Evolutionary conservation across 768 basidiomycete species (phyloP).

Genomic region (Suillus sp.): DNA sequence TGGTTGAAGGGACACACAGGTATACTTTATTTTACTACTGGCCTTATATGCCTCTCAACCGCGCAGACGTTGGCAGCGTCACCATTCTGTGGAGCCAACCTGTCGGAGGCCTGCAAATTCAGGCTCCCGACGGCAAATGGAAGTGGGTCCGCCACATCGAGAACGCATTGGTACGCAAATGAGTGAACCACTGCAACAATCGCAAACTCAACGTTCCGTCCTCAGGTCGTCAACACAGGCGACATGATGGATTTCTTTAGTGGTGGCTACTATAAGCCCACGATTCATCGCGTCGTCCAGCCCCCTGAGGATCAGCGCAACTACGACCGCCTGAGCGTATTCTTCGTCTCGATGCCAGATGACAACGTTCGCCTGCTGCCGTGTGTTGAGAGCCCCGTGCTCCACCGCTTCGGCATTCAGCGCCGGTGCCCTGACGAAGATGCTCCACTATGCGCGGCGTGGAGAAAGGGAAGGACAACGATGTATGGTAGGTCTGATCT

Average conservation of each 20-base stretch:
- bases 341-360: slow-evolving; percentile 49
- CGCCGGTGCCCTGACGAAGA: slow-evolving; percentile 37
- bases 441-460: slow-evolving; percentile 45
- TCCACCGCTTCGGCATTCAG: slow-evolving; percentile 40
- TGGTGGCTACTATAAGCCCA: slow-evolving; percentile 50
- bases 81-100: slow-evolving; percentile 53
- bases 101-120: slow-evolving; percentile 48
- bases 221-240: slow-evolving; percentile 47
- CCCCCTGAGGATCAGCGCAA: slow-evolving; percentile 49
- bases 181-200: background rate
- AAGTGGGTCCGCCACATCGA: slow-evolving; percentile 49
- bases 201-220: background rate
- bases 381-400: slow-evolving; percentile 42
- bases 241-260: slow-evolving; percentile 51
- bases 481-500: slow-evolving; percentile 44
- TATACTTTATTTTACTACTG: slow-evolving; percentile 14
- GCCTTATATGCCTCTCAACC: background rate
- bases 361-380: slow-evolving; percentile 47
- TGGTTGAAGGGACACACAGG: slow-evolving; percentile 57
- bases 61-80: slow-evolving; percentile 45
- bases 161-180: slow-evolving; percentile 41
- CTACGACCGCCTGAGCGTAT: slow-evolving; percentile 46
- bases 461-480: slow-evolving; percentile 41
- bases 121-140: slow-evolving; percentile 43
- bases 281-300: slow-evolving; percentile 53